A percentile compares a stretch with the other conserved stretches of the same genome.
Evolutionary conservation across 148 eudicot genomes (phyloP).

Genomic region (Amaranthus palmeri): DNA sequence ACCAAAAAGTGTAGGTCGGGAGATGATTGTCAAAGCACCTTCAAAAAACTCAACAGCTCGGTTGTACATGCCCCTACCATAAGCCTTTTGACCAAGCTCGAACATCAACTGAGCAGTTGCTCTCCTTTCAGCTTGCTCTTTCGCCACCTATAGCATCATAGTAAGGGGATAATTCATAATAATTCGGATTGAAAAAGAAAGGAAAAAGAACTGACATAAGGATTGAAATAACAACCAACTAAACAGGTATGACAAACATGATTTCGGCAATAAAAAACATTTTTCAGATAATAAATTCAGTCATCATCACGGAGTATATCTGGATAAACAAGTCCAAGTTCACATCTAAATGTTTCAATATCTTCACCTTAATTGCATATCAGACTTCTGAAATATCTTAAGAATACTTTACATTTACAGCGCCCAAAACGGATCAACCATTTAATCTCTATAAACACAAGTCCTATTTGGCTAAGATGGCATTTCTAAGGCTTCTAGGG

Average conservation of each 20-base stretch:
- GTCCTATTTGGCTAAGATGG: neutral
- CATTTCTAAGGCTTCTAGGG: too few relatives aligned
- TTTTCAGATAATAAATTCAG: neutral
- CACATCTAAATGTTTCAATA: neutral
- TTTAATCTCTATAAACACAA: neutral
- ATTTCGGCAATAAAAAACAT: neutral
- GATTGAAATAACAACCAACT: neutral
- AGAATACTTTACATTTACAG: neutral
- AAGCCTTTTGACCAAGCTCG: conserved; percentile 97
- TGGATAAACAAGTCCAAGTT: neutral
- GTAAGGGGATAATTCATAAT: neutral
- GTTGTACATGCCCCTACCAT: conserved; percentile 88
- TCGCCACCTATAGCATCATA: conserved; percentile 58
- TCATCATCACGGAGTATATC: neutral
- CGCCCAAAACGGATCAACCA: neutral
- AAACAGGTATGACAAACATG: neutral
- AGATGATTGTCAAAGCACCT: conserved; percentile 92
- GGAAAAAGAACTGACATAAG: neutral
- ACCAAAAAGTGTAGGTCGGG: conserved; percentile 78
- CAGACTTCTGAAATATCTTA: neutral
- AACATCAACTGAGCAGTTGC: conserved; percentile 91
- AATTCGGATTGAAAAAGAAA: neutral
- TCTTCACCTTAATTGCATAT: neutral
- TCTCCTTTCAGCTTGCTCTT: conserved; percentile 94
- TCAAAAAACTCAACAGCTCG: conserved; percentile 87